Evolutionary conservation across 768 basidiomycete genomes (phyloP).

Genomic region (Leccinellum rugosiceps): DNA sequence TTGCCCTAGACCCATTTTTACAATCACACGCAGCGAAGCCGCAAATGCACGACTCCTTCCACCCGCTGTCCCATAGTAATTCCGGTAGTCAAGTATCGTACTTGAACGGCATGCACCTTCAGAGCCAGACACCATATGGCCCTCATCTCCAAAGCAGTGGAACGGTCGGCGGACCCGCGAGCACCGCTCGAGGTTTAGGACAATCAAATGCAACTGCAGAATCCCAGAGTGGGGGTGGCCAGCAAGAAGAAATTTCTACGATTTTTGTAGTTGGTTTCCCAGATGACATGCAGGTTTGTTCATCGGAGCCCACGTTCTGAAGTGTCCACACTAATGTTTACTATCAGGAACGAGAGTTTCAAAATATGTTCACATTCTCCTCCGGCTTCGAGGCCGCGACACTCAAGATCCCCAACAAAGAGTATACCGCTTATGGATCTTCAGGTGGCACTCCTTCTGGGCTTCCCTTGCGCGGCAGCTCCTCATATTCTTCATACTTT

Average conservation of each 20-base stretch:
- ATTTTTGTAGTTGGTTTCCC: conserved; percentile 99
- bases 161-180: conserved; percentile 22
- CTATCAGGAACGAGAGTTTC: conserved; percentile 92
- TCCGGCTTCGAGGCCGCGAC: conserved; percentile 96
- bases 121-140: conserved; percentile 75
- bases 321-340: conserved; percentile 15
- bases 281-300: conserved; percentile 93
- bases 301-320: conserved; percentile 1
- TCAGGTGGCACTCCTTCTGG: conserved; percentile 36
- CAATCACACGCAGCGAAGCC: conserved; percentile 28
- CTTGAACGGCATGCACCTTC: conserved; percentile 46
- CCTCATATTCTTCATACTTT: conserved; percentile 35
- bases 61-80: conserved; percentile 31
- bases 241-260: conserved; percentile 88
- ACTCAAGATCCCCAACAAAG: conserved; percentile 94
- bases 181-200: conserved; percentile 26
- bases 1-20: conserved; percentile 33
- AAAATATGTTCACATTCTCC: conserved; percentile 98
- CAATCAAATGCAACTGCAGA: conserved; percentile 27
- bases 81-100: conserved; percentile 33
- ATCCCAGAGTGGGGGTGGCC: conserved; percentile 22
- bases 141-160: conserved; percentile 55
- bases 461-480: conserved; percentile 34
- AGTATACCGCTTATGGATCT: conserved; percentile 70
- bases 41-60: conserved; percentile 34